Conservation (phyloP, 352 stramenopile genomes). For the Phytophthora quininea region DNA sequence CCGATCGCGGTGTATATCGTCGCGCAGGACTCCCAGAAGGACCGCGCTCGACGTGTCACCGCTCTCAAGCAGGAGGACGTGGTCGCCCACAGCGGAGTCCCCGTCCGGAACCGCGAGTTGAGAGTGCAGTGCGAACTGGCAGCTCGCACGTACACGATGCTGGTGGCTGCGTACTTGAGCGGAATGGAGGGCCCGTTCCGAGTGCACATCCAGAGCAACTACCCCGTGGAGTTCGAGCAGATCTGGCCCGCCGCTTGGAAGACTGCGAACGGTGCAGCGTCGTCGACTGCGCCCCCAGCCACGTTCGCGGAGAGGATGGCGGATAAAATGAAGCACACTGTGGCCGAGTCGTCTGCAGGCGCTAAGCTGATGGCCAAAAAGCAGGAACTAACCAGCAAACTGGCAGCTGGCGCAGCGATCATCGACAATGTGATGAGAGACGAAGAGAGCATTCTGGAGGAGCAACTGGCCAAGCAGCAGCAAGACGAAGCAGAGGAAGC, state of each 20-base stretch:
- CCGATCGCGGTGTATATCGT: constrained; percentile 80
- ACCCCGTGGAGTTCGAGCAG: constrained; percentile 72
- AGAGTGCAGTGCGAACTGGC: constrained; percentile 75
- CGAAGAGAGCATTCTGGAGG: constrained; percentile 61
- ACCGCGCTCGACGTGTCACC: constrained; percentile 70
- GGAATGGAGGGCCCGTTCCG: constrained; percentile 92
- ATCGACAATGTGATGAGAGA: constrained; percentile 76
- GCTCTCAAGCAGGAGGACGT: constrained; percentile 72
- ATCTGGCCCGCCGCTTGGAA: constrained; percentile 88
- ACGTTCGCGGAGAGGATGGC: constrained; percentile 69
- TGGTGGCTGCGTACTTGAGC: constrained; percentile 88
- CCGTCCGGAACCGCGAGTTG: constrained; percentile 74
- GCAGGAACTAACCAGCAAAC: constrained; percentile 68
- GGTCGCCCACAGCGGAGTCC: constrained; percentile 79
- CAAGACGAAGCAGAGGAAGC: constrained; percentile 40
- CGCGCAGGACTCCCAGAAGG: constrained; percentile 45
- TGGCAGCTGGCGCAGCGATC: constrained; percentile 65
- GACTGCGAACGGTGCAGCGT: constrained; percentile 37
- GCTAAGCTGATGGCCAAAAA: constrained; percentile 73
- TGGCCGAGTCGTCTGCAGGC: constrained; percentile 62
- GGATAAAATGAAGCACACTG: constrained; percentile 64
- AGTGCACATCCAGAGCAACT: constrained; percentile 87
- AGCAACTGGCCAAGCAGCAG: constrained; percentile 64
- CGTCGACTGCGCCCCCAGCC: constrained; percentile 27
- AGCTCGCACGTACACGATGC: constrained; percentile 87